These are phyloP conservation scores for Fusarium multiceps DNA, from an alignment of 2,329 filamentous ascomycete species.

Conservation along the genomic window DNA sequence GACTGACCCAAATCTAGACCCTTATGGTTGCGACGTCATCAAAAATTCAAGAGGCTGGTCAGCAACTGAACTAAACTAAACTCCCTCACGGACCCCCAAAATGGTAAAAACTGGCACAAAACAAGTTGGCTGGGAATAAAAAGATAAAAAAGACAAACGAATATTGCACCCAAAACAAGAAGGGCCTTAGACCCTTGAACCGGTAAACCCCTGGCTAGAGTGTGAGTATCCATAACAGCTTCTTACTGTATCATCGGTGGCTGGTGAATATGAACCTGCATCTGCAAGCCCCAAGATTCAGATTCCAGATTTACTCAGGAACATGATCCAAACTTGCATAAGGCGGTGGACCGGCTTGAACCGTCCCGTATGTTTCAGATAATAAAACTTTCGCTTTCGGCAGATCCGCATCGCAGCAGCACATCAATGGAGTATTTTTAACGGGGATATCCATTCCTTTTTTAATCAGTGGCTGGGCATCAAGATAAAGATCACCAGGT, in stretches of 20 bases:
- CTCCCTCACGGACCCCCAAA: slow-evolving; percentile 1
- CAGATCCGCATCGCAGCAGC: slow-evolving; percentile 2
- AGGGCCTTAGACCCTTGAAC: neutral
- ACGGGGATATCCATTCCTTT: neutral
- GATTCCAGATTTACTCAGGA: slow-evolving; percentile 18
- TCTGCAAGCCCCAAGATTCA: neutral
- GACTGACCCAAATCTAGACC: slow-evolving; percentile 11
- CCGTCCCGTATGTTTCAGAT: slow-evolving; percentile 31
- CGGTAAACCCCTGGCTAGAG: neutral
- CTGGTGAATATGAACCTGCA: neutral
- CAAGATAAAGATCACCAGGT: slow-evolving; percentile 31
- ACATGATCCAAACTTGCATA: slow-evolving; percentile 16
- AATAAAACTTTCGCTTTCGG: slow-evolving; percentile 21
- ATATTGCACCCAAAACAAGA: slow-evolving; percentile 3
- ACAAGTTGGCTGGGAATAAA: slow-evolving; percentile 26
- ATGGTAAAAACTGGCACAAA: slow-evolving; percentile 29
- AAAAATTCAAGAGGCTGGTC: slow-evolving; percentile 31
- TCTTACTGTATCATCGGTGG: neutral
- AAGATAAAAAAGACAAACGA: neutral
- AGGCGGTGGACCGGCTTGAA: slow-evolving; percentile 12
- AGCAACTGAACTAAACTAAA: neutral
- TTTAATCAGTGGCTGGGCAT: slow-evolving; percentile 23
- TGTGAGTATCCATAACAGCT: neutral
- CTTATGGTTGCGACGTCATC: slow-evolving; percentile 17
- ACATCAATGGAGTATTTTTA: neutral